Conservation (phyloP, 2,329 filamentous ascomycete genomes). For the Alternaria sp. region DNA sequence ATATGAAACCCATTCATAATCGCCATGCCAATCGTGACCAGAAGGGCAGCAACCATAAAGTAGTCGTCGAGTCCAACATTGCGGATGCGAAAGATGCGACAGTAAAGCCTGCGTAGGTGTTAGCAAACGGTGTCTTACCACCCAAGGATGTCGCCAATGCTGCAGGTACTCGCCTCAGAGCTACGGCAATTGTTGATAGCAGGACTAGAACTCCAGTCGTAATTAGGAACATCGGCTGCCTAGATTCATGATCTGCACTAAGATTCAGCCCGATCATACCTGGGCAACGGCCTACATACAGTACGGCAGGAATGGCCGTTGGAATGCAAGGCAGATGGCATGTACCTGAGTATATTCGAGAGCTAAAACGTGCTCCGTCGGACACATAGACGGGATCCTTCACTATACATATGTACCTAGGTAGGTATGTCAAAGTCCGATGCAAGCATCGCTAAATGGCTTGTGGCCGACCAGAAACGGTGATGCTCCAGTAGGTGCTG, state of each 20-base stretch:
- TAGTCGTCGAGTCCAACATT: neutral
- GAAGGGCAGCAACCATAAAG: neutral
- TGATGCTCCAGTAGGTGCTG: neutral
- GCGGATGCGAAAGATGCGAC: neutral
- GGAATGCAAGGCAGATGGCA: neutral
- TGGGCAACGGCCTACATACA: neutral
- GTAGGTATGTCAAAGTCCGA: neutral
- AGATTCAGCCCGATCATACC: neutral
- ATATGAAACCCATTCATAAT: slow-evolving; percentile 4
- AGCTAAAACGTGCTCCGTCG: neutral
- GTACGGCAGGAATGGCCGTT: neutral
- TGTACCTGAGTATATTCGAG: neutral
- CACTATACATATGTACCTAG: neutral
- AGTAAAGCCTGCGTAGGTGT: neutral
- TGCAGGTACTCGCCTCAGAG: neutral
- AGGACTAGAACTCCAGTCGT: neutral
- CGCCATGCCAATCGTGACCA: neutral
- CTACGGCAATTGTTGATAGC: neutral
- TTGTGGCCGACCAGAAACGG: neutral
- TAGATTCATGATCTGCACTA: neutral
- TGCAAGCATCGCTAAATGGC: neutral
- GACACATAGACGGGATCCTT: neutral
- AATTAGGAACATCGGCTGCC: neutral
- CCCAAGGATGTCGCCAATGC: neutral
- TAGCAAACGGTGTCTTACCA: neutral